Percentiles rank a stretch among this genome's conserved stretches.
These are phyloP conservation scores for Stagonosporopsis rhizophila DNA, from an alignment of 2,329 filamentous ascomycete species.

Conservation along the genomic window DNA sequence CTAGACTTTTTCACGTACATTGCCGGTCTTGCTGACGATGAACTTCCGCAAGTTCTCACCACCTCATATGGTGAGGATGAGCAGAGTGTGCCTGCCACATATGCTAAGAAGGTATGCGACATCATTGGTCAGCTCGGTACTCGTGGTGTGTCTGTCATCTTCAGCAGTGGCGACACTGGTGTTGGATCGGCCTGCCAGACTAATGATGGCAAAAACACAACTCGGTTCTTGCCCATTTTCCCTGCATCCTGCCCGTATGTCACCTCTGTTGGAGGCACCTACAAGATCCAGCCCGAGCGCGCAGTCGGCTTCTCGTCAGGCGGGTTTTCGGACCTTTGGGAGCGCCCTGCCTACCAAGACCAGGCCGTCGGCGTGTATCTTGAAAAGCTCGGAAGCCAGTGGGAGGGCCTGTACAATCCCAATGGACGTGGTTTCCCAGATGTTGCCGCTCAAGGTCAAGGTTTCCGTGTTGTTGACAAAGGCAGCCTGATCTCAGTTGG, in stretches of 20 bases:
- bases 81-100: conserved; percentile 47
- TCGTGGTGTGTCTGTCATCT: conserved; percentile 51
- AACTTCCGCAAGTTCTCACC: conserved; percentile 48
- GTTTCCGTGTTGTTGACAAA: conserved; percentile 48
- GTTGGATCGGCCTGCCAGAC: conserved; percentile 53
- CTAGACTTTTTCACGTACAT: conserved; percentile 51
- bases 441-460: conserved; percentile 50
- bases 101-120: conserved; percentile 49
- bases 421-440: conserved; percentile 55
- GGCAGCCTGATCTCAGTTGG: conserved; percentile 41
- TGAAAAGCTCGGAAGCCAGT: conserved; percentile 47
- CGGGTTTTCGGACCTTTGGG: conserved; percentile 55
- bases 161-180: conserved; percentile 51
- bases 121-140: conserved; percentile 51
- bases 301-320: conserved; percentile 53
- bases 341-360: conserved; percentile 53
- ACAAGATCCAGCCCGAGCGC: conserved; percentile 49
- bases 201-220: conserved; percentile 55
- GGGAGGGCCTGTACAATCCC: conserved; percentile 53
- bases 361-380: conserved; percentile 51
- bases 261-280: conserved; percentile 55
- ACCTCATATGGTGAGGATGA: conserved; percentile 53
- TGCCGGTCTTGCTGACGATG: conserved; percentile 37
- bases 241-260: conserved; percentile 58
- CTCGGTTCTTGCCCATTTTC: conserved; percentile 55